Base-by-base conservation (phyloP, 495 filamentous ascomycete genomes). In the Hypomontagnella submonticulosa region DNA sequence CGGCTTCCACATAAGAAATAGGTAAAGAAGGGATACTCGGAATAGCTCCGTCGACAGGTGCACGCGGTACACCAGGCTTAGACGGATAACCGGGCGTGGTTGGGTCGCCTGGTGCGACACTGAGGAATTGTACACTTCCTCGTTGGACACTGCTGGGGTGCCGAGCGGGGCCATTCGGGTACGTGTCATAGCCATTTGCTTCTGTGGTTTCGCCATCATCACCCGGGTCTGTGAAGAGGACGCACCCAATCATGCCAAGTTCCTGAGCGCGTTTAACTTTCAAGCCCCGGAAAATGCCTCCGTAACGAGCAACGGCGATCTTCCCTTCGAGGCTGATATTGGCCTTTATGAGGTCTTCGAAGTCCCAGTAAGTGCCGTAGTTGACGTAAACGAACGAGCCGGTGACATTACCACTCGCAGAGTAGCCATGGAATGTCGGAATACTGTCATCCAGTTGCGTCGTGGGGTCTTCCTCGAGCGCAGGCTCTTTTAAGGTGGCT, bases 51-150 rank as follows among this genome's bases (percentile, higher is more conserved):
- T 90, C 79, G 5, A 88, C 86, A 42, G 92, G 87, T 66, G 87
- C 80, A 15, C 95, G 87, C n/a, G 90, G 89, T 8, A 83, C 91
- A 19, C 90, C 96, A 7, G 93, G 95, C 73, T 94, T 93, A 0
- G 93, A 97, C 36, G 95, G 91, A 69, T 95, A 97, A 20, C 96
- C 96, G 15, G 92, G 92, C 0, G 95, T 99, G 2, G 95, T 98
- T 53, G 85, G 85, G 55, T 88, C 85, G 11, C 85, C 85, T n/a
- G 83, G 81, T 4, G 79, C 79, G 37, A 81, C 73, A 61, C 89
- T 96, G 63, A 97, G 77, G 63, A 92, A 98, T 71, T 96, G 87
- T 1, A 87, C 84, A 71, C 92, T 97, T n/a, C 95, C 95, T 58
- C 95, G 82, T 75, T 99, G 93, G 33, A 99, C 92, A 63, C 90